Conservation (phyloP, 129 eudicot species). For the Flaveria brownii region DNA sequence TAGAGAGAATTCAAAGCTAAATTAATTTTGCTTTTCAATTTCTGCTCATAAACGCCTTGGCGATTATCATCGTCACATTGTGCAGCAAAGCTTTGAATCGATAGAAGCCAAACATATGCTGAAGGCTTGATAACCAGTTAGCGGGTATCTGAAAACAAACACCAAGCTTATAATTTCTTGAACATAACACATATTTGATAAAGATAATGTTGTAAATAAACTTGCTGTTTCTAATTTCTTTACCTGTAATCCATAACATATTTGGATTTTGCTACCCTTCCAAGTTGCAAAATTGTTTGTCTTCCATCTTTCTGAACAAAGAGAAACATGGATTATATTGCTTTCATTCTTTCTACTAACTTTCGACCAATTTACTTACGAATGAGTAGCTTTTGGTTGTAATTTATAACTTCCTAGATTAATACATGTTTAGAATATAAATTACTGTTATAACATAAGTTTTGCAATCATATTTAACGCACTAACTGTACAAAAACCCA, state of each 20-base stretch:
- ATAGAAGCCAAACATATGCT: slow-evolving; percentile 95
- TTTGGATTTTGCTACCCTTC: slow-evolving; percentile 76
- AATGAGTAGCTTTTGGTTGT: neutral
- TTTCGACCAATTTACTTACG: neutral
- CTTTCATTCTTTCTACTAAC: too few species aligned
- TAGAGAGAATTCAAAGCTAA: slow-evolving; percentile 1
- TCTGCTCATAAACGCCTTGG: neutral
- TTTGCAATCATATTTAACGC: neutral
- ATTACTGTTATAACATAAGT: neutral
- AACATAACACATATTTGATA: neutral
- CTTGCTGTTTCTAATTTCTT: neutral
- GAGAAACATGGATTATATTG: neutral
- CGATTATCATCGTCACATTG: slow-evolving; percentile 28
- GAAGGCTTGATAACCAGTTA: slow-evolving; percentile 94
- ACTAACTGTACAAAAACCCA: neutral
- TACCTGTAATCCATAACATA: slow-evolving; percentile 97
- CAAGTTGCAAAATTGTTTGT: slow-evolving; percentile 85
- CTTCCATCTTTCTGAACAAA: slow-evolving; percentile 65
- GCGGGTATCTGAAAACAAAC: slow-evolving; percentile 71
- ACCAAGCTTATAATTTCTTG: neutral
- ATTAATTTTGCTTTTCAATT: neutral
- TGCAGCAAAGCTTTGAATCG: slow-evolving; percentile 95
- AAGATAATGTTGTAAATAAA: neutral
- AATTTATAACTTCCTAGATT: too few species aligned
- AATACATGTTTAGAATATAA: neutral